Percentiles rank a stretch among this genome's conserved stretches.
Evolutionary conservation across 1,284 basidiomycete species (phyloP).

Genomic region (Tetrapyrgos nigripes): DNA sequence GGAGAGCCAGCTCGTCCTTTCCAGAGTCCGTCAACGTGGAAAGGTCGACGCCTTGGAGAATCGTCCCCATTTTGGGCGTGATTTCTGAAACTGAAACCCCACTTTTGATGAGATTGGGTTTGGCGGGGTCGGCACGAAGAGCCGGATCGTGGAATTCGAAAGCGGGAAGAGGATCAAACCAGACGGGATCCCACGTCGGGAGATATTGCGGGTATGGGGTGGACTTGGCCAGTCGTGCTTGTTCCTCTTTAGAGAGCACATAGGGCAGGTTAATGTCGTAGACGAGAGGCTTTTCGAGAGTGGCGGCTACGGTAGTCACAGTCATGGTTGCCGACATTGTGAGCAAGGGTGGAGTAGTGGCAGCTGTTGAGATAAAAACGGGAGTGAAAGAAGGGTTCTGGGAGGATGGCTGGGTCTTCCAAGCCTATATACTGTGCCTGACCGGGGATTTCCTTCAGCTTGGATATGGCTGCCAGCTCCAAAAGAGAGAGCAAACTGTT

Average conservation of each 20-base stretch:
- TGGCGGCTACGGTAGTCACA: too few species aligned
- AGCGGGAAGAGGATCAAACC: slow-evolving; percentile 21
- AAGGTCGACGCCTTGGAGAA: slow-evolving; percentile 20
- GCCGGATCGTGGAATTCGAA: slow-evolving; percentile 25
- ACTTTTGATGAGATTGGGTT: slow-evolving; percentile 15
- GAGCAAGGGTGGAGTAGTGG: too few species aligned
- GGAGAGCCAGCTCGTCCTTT: slow-evolving; percentile 25
- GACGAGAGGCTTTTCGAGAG: slow-evolving; percentile 14
- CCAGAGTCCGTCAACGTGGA: slow-evolving; percentile 16
- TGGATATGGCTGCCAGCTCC: too few species aligned
- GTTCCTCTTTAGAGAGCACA: slow-evolving; percentile 14
- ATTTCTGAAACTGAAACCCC: slow-evolving; percentile 12
- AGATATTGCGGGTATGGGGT: slow-evolving; percentile 20
- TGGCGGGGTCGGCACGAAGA: slow-evolving; percentile 21
- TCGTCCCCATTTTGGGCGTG: slow-evolving; percentile 23
- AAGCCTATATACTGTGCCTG: too few species aligned
- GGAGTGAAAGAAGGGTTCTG: too few species aligned
- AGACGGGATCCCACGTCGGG: slow-evolving; percentile 24
- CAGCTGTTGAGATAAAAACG: too few species aligned
- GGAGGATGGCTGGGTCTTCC: too few species aligned
- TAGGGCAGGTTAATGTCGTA: slow-evolving; percentile 29
- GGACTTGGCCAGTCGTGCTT: slow-evolving; percentile 7
- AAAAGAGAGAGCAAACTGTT: too few species aligned
- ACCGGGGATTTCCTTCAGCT: too few species aligned
- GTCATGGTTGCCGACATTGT: too few species aligned